Conservation (phyloP, 495 filamentous ascomycete genomes). For the Talaromyces wortmannii region DNA sequence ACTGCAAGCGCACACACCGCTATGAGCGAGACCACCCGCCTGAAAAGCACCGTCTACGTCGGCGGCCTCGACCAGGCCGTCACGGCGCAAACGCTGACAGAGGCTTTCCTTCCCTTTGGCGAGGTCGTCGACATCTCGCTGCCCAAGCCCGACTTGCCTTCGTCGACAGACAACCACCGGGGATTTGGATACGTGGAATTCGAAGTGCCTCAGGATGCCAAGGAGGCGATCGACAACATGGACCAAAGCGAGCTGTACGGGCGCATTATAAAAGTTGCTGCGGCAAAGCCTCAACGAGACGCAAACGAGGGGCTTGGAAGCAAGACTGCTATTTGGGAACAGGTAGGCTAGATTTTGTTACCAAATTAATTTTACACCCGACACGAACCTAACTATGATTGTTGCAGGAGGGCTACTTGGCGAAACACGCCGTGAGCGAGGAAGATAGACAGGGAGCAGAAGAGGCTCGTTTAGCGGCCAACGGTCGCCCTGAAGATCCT, state of each 20-base stretch:
- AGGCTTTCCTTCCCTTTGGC: conserved; percentile 94
- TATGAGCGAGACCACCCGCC: conserved; percentile 74
- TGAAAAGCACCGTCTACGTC: conserved; percentile 84
- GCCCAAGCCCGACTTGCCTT: conserved; percentile 73
- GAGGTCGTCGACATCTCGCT: conserved; percentile 86
- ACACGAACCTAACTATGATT: conserved; percentile 16
- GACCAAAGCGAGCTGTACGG: conserved; percentile 95
- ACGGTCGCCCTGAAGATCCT: conserved; percentile 64
- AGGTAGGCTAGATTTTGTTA: conserved; percentile 50
- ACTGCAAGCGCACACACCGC: neutral
- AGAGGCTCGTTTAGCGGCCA: conserved; percentile 40
- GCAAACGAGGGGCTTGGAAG: conserved; percentile 78
- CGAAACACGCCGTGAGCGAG: conserved; percentile 82
- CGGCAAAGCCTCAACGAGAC: conserved; percentile 89
- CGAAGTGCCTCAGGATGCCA: conserved; percentile 76
- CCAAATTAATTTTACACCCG: conserved; percentile 14
- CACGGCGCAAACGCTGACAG: conserved; percentile 64
- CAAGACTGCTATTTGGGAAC: conserved; percentile 97
- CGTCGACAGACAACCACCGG: conserved; percentile 66
- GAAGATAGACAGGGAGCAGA: conserved; percentile 69
- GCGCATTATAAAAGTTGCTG: conserved; percentile 81
- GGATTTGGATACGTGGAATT: conserved; percentile 98
- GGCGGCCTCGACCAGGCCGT: conserved; percentile 81
- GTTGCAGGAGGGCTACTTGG: conserved; percentile 80
- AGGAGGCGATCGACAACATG: conserved; percentile 98